phyloP scores from a whole-genome alignment of 495 filamentous ascomycete genomes.

The Hypoxylon intermedium region DNA sequence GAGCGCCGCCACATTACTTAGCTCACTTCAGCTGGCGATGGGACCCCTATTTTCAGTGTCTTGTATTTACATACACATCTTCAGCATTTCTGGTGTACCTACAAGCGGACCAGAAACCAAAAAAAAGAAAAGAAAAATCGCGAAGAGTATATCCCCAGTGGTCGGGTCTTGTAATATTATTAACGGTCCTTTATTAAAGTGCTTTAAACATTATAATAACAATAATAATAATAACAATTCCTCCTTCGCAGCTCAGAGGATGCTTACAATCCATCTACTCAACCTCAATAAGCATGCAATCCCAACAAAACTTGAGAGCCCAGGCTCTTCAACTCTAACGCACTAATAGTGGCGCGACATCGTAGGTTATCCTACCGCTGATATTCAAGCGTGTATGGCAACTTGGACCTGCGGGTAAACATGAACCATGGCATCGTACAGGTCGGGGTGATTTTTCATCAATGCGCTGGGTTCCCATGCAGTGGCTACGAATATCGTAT shows the following conservation, averaged over 20 bases:
- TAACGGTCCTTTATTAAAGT: too few relatives aligned
- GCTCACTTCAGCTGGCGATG: too few relatives aligned
- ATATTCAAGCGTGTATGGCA: slow-evolving; percentile 48
- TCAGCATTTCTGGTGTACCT: too few relatives aligned
- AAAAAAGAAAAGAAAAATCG: too few relatives aligned
- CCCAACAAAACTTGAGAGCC: not conserved
- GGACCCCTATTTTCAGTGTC: too few relatives aligned
- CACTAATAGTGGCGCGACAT: too few relatives aligned
- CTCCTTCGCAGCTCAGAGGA: not conserved
- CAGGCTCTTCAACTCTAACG: not conserved
- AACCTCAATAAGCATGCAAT: not conserved
- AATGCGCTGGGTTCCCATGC: slow-evolving; percentile 90
- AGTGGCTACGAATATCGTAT: slow-evolving; percentile 86
- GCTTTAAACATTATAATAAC: not conserved
- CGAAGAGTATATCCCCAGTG: too few relatives aligned
- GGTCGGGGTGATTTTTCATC: slow-evolving; percentile 79
- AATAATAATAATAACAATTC: not conserved
- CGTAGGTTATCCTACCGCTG: too few relatives aligned
- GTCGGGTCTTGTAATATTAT: too few relatives aligned
- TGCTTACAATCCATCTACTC: not conserved
- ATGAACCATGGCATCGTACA: slow-evolving; percentile 75
- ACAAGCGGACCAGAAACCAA: too few relatives aligned
- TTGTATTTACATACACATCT: too few relatives aligned
- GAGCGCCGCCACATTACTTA: too few relatives aligned
- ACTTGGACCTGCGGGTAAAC: slow-evolving; percentile 85